Evolutionary conservation across 2,329 filamentous ascomycete species (phyloP).

Genomic region (Ceratocystis alfenasii): DNA sequence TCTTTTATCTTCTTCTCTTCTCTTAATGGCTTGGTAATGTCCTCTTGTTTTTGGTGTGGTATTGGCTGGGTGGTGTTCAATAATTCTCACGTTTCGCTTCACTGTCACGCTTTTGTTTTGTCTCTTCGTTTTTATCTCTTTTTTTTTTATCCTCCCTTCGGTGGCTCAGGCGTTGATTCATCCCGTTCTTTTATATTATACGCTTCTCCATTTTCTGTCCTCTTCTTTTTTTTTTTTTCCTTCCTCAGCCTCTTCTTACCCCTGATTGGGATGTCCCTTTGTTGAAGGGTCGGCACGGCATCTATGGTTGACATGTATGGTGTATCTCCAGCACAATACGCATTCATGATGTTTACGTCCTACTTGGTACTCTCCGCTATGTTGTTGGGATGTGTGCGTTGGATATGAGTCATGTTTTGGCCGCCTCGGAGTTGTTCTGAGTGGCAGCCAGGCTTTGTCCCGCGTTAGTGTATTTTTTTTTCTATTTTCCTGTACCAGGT

Average conservation of each 20-base stretch:
- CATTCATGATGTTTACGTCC: neutral
- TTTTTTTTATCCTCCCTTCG: constrained; percentile 11
- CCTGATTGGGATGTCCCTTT: neutral
- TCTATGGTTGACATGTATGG: neutral
- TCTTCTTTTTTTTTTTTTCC: neutral
- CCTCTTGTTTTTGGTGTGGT: constrained; percentile 14
- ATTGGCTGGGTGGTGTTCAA: neutral
- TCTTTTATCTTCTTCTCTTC: constrained; percentile 5
- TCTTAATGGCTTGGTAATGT: constrained; percentile 18
- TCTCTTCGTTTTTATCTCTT: constrained; percentile 7
- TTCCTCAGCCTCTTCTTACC: neutral
- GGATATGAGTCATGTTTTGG: neutral
- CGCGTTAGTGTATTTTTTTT: neutral
- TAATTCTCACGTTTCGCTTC: constrained; percentile 17
- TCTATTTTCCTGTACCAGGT: neutral
- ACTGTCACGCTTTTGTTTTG: constrained; percentile 9
- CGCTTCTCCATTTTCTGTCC: constrained; percentile 20
- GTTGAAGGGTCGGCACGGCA: neutral
- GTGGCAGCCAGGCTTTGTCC: neutral
- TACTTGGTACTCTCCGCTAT: neutral
- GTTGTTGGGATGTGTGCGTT: neutral
- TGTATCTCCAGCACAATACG: neutral
- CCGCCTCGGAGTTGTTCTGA: too few relatives aligned
- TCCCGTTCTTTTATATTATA: constrained; percentile 24
- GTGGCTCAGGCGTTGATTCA: constrained; percentile 21